These are phyloP conservation scores for Knufia petricola DNA, from an alignment of 2,329 filamentous ascomycete genomes.

Conservation along the genomic window DNA sequence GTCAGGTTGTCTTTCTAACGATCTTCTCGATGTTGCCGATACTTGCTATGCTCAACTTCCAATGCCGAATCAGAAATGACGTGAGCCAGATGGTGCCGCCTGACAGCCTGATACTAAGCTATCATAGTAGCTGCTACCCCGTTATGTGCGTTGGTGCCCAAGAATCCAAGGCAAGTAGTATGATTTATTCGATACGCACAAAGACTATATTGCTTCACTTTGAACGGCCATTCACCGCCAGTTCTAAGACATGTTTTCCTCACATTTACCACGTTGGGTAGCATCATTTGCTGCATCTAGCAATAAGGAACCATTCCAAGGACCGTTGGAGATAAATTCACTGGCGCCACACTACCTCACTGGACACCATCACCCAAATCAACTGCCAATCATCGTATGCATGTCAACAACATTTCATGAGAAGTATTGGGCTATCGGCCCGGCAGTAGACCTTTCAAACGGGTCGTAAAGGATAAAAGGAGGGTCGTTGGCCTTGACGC, in stretches of 20 bases:
- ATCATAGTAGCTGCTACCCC: not conserved
- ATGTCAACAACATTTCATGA: no score
- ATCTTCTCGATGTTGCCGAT: no score
- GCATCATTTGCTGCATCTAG: not conserved
- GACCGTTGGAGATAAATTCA: not conserved
- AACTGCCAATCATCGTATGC: no score
- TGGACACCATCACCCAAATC: not conserved
- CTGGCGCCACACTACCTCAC: not conserved
- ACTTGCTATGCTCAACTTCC: no score
- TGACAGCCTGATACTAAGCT: not conserved
- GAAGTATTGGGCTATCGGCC: no score
- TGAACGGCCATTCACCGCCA: constrained; percentile 9
- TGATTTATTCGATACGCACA: constrained; percentile 3
- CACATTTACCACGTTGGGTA: not conserved
- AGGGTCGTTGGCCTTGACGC: no score
- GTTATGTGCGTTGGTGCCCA: not conserved
- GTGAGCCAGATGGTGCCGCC: not conserved
- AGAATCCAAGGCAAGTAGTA: not conserved
- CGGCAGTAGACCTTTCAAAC: no score
- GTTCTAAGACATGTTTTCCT: not conserved
- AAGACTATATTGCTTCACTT: constrained; percentile 9
- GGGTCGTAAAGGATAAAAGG: no score
- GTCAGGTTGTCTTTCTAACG: no score
- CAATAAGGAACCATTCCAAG: not conserved
- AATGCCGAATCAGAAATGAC: no score